Conservation (phyloP, 768 basidiomycete genomes). For the Suillus americanus region DNA sequence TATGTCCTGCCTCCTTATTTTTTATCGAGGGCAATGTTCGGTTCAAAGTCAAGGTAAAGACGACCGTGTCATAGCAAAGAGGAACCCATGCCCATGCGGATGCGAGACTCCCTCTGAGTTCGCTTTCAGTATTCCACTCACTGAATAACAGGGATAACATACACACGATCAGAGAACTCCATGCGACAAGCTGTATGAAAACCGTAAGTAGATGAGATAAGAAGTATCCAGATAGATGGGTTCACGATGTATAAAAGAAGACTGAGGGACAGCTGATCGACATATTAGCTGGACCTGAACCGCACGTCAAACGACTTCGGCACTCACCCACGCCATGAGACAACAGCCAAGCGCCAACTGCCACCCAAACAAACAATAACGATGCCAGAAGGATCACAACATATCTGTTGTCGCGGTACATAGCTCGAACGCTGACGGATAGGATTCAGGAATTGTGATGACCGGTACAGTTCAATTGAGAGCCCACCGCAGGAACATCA, state of each 20-base stretch:
- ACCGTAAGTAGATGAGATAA: conserved; percentile 3
- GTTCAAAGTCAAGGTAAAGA: conserved; percentile 34
- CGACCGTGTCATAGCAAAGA: conserved; percentile 37
- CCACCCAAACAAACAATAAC: conserved; percentile 43
- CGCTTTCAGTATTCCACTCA: neutral
- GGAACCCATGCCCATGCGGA: conserved; percentile 43
- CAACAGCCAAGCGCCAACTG: conserved; percentile 55
- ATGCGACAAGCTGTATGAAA: conserved; percentile 38
- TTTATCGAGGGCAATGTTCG: conserved; percentile 27
- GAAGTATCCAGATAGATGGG: conserved; percentile 21
- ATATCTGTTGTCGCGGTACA: conserved; percentile 14
- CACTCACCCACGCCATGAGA: conserved; percentile 47
- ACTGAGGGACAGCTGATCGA: conserved; percentile 15
- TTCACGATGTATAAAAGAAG: conserved; percentile 12
- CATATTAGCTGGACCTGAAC: conserved; percentile 3
- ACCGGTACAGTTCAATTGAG: neutral
- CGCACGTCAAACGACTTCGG: neutral
- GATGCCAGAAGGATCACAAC: conserved; percentile 13
- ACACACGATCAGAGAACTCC: conserved; percentile 33
- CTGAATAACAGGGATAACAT: neutral
- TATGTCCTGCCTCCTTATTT: conserved; percentile 16
- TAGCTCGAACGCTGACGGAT: conserved; percentile 16
- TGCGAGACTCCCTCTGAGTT: conserved; percentile 20
- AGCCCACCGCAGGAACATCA: conserved; percentile 46
- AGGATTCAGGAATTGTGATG: neutral